Evolutionary conservation across 495 filamentous ascomycete species (phyloP).

Genomic region (Penicillium cinerascens): DNA sequence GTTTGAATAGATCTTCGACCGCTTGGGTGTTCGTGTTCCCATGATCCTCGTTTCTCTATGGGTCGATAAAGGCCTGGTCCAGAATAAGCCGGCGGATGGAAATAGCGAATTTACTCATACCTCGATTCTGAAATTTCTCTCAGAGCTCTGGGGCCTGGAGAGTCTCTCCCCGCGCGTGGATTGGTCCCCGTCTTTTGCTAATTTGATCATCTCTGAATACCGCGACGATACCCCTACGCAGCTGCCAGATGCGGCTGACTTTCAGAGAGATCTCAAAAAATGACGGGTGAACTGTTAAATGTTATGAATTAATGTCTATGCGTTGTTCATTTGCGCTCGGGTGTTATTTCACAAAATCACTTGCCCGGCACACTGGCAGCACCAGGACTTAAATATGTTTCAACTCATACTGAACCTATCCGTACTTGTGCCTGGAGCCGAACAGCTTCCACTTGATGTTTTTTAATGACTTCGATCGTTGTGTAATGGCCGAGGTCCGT

Average conservation of each 20-base stretch:
- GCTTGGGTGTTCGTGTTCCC: constrained; percentile 49
- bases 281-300: neutral
- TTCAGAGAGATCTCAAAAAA: neutral
- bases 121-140: constrained; percentile 41
- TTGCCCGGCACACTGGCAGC: neutral
- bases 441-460: constrained; percentile 3
- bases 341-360: neutral
- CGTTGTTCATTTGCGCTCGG: neutral
- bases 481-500: constrained; percentile 24
- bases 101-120: constrained; percentile 42
- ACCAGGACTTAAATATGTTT: neutral
- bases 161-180: constrained; percentile 39
- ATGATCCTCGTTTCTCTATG: constrained; percentile 50
- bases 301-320: neutral
- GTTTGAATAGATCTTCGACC: constrained; percentile 37
- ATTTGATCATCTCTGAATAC: constrained; percentile 29
- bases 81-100: constrained; percentile 31
- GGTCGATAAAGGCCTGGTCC: constrained; percentile 42
- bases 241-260: constrained; percentile 22
- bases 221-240: constrained; percentile 28
- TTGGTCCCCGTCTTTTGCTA: constrained; percentile 41
- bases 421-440: constrained; percentile 3
- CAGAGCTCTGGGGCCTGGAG: constrained; percentile 43
- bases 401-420: neutral
- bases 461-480: constrained; percentile 13